Evolutionary conservation across 2,329 filamentous ascomycete genomes (phyloP).

Genomic region (Colletotrichum musicola): DNA sequence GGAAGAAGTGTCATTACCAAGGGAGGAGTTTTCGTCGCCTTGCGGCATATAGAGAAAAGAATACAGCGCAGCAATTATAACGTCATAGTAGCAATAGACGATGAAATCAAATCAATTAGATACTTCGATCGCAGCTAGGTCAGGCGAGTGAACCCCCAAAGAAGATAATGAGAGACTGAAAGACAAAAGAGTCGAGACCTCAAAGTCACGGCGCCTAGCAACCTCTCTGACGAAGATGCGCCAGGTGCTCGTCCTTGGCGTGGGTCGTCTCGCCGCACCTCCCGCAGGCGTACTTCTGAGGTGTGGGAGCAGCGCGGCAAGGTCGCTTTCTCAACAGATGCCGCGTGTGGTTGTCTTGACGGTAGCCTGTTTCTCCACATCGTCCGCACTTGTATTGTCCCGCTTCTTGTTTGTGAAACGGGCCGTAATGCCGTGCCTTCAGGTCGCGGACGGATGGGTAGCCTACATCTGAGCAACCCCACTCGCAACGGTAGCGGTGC

Average conservation of each 20-base stretch:
- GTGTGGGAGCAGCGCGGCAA: background rate
- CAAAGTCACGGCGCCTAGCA: background rate
- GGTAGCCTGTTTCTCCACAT: background rate
- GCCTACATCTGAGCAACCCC: background rate
- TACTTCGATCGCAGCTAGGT: too few relatives aligned
- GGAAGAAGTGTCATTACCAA: too few relatives aligned
- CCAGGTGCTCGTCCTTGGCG: background rate
- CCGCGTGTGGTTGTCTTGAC: background rate
- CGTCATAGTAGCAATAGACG: too few relatives aligned
- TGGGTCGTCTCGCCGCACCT: background rate
- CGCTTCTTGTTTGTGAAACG: background rate
- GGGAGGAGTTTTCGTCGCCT: too few relatives aligned
- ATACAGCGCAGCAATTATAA: background rate
- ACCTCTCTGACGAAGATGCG: background rate
- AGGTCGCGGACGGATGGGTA: background rate
- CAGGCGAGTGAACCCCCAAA: background rate
- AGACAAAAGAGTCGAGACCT: background rate
- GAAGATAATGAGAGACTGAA: background rate
- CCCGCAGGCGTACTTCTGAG: background rate
- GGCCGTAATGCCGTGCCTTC: background rate
- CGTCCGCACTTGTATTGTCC: background rate
- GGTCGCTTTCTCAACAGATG: background rate
- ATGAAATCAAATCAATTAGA: too few relatives aligned
- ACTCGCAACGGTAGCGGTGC: background rate
- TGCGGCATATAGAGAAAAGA: too few relatives aligned